Evolutionary conservation across 1,284 basidiomycete genomes (phyloP).

Genomic region (Ustilago crameri): DNA sequence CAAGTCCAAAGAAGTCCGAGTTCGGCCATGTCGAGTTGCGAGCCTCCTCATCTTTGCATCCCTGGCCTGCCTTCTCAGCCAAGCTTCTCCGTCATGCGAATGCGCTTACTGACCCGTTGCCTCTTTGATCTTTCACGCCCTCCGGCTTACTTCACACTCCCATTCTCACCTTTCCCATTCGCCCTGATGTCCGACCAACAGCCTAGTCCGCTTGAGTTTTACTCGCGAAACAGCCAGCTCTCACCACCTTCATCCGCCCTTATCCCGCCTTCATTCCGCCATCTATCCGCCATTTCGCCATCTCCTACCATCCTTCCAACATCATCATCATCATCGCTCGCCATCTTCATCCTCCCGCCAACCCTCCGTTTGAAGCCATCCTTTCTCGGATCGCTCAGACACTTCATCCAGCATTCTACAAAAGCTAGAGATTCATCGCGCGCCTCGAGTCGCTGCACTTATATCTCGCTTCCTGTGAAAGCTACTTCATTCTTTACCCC

Average conservation of each 20-base stretch:
- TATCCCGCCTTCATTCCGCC: slow-evolving; percentile 22
- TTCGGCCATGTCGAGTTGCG: no score
- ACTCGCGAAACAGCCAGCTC: slow-evolving; percentile 64
- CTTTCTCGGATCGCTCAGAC: not conserved
- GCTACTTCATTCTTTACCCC: not conserved
- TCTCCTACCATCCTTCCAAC: slow-evolving; percentile 2
- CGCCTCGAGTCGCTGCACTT: slow-evolving; percentile 54
- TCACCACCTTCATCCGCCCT: slow-evolving; percentile 22
- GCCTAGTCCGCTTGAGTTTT: slow-evolving; percentile 65
- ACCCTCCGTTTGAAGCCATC: not conserved
- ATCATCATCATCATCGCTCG: not conserved
- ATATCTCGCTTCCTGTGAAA: not conserved
- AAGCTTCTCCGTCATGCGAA: not conserved
- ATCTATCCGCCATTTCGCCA: slow-evolving; percentile 2
- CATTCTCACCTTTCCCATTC: not conserved
- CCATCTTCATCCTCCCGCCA: not conserved
- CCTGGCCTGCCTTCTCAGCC: not conserved
- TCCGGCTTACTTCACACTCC: not conserved
- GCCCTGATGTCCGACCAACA: slow-evolving; percentile 22
- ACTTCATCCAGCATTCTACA: not conserved
- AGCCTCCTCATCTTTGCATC: no score
- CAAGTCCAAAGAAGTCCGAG: no score
- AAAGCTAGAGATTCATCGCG: slow-evolving; percentile 31
- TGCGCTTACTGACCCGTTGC: slow-evolving; percentile 12
- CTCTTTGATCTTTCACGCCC: not conserved